Base-by-base conservation (phyloP, 345 rosid genomes). In the Atalantia buxifolia region DNA sequence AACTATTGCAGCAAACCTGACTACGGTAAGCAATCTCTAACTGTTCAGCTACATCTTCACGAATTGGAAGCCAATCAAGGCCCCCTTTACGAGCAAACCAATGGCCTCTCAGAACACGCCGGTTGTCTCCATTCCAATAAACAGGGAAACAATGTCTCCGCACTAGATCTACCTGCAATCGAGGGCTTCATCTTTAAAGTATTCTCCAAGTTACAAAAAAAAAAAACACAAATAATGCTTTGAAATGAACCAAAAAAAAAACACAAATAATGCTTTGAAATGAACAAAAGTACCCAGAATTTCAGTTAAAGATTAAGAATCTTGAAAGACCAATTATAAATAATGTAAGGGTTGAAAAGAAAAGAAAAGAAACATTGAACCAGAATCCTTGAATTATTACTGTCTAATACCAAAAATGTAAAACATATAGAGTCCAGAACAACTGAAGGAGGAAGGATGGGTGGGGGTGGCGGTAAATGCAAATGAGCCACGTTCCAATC, bases 81-180 rank as follows among this genome's bases (percentile, higher is more conserved):
- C 98, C 95, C 75, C 98, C 99, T 84, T 92, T 94, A 72, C 92
- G 85, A 78, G 97, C 98, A 81, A 96, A 96, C 98, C 99, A 96
- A 75, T 94, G 99, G 55, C 99, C 98, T 82, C 99, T 91, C 73
- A 96, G 84, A 72, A 94, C 98, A 75, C 99, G 98, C 57, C 98
- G 87, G 67, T 93, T 96, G 81, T 96, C 98, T 78, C 98, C 99
- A 88, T 88, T 87, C 98, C 98, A 94, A 76, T 94, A 94, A 69
- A 96, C 97, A 28, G 99, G 98, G 79, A 94, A 96, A 78, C 92
- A 89, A 79, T 92, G 98, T 78, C 98, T 87, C 78, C 84, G 90
- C 65, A 80, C 85, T 83, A 96, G 83, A 88, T 96, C 98, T 71
- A 94, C 98, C 98, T 94, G 84, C 84, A 90, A 65, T 71, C 71